Evolutionary conservation across 371 early-diverging fungal species (phyloP), one percentile per base, ranked within the genome.

Genomic region (Phascolomyces articulosus): DNA sequence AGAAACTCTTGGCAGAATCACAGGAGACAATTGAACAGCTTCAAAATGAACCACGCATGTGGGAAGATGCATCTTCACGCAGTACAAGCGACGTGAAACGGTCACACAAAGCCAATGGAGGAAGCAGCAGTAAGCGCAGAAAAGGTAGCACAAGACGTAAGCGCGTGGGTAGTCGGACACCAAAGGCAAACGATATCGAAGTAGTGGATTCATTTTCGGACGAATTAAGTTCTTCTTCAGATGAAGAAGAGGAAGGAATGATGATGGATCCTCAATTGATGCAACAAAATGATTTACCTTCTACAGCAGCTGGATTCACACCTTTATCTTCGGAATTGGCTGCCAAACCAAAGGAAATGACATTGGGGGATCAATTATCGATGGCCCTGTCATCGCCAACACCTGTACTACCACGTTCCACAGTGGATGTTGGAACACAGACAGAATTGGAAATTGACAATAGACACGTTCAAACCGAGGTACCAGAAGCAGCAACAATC

Each of bases 11-110:
- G 13, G 83, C 86, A 0, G 87, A 88, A 41, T 83, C 85, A 29
- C 86, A 88, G 65, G 89, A 88, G 55, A 85, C 77, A 8, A 87
- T 88, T 64, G 87, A 87, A 56, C 78, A 76, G n/a, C 49, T 87
- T 64, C 79, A 83, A 11, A 75, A 84, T 49, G 87, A 88, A 27
- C 65, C 66, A 16, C 61, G 56, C 6, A 26, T 66, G 40, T 70
- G 70, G 70, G 63, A 63, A 11, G 68, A 68, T 53, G 60, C 63
- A 34, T 34, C 34, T 0, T 9, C 34, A 28, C 49, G 60, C 15
- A 27, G 57, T 24, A 23, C 51, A 7, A 23, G 10, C 24, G 51
- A 57, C 23, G 57, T 21, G 40, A 23, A 40, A 40, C 57, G 40
- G 40, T 40, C 40, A 23, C 34, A 55, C 57, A 40, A 38, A 9